Conservation (phyloP, 768 basidiomycete species). For the Termitomyces titanicus region DNA sequence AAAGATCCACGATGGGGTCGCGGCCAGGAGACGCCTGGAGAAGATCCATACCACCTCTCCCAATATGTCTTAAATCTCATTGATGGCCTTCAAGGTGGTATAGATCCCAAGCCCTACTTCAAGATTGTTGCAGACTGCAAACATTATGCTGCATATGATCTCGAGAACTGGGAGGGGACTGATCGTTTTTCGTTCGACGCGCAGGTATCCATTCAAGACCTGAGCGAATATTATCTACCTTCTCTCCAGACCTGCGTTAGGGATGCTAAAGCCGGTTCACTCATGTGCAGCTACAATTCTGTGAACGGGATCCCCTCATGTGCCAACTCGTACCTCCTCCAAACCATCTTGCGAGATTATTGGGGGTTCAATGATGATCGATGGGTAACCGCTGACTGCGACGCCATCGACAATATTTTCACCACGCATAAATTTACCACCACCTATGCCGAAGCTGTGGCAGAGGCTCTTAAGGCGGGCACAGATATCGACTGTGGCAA, state of each 20-base stretch:
- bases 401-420: constrained; percentile 51
- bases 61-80: constrained; percentile 54
- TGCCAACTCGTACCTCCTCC: constrained; percentile 49
- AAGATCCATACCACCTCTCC: constrained; percentile 51
- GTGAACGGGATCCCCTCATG: constrained; percentile 59
- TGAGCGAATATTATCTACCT: constrained; percentile 52
- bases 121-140: constrained; percentile 58
- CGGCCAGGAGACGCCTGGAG: constrained; percentile 60
- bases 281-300: constrained; percentile 64
- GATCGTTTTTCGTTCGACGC: constrained; percentile 50
- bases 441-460: constrained; percentile 43
- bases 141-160: constrained; percentile 56
- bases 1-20: constrained; percentile 63
- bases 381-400: constrained; percentile 58
- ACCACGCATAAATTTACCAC: constrained; percentile 45
- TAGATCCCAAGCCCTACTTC: constrained; percentile 46
- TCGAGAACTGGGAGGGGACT: constrained; percentile 55
- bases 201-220: constrained; percentile 47
- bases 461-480: constrained; percentile 47
- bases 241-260: constrained; percentile 56
- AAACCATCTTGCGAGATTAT: constrained; percentile 44
- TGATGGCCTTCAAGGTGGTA: constrained; percentile 53
- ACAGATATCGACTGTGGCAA: constrained; percentile 55
- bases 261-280: constrained; percentile 53
- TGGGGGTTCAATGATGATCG: constrained; percentile 50